Percentiles rank a stretch among this genome's conserved stretches.
These are phyloP conservation scores for Myxozyma nipponensis DNA, from an alignment of 805 yeast species.

Conservation along the genomic window DNA sequence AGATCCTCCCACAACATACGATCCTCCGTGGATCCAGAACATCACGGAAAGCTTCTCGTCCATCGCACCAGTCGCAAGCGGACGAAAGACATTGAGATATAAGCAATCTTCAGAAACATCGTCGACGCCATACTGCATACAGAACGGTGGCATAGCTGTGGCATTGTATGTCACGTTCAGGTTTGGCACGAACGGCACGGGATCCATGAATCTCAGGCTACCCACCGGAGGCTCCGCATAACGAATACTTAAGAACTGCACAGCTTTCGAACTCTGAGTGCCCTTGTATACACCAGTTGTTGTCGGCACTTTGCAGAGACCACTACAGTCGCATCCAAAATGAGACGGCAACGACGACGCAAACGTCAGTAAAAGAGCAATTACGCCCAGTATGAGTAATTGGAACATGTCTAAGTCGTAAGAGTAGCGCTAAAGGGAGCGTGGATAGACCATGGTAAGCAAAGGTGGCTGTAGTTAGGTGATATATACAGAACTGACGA, in stretches of 20 bases:
- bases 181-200: slow-evolving; percentile 9
- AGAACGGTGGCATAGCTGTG: slow-evolving; percentile 23
- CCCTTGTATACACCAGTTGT: slow-evolving; percentile 24
- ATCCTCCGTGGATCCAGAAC: slow-evolving; percentile 42
- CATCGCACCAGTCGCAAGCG: slow-evolving; percentile 1
- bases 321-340: slow-evolving; percentile 11
- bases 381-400: too few relatives aligned
- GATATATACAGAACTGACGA: too few relatives aligned
- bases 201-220: slow-evolving; percentile 18
- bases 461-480: too few relatives aligned
- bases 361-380: slow-evolving; percentile 1
- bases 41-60: slow-evolving; percentile 13
- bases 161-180: slow-evolving; percentile 11
- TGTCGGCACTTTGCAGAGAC: slow-evolving; percentile 17
- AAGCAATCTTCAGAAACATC: slow-evolving; percentile 27
- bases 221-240: slow-evolving; percentile 26
- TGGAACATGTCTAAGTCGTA: too few relatives aligned
- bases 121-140: slow-evolving; percentile 12
- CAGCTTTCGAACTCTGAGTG: slow-evolving; percentile 7
- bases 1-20: slow-evolving; percentile 35
- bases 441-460: too few relatives aligned
- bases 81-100: slow-evolving; percentile 24
- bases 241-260: slow-evolving; percentile 21
- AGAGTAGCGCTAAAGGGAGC: too few relatives aligned
- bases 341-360: slow-evolving; percentile 3